These are phyloP conservation scores for Fusarium cicatricum DNA, from an alignment of 2,329 filamentous ascomycete species.

Conservation along the genomic window DNA sequence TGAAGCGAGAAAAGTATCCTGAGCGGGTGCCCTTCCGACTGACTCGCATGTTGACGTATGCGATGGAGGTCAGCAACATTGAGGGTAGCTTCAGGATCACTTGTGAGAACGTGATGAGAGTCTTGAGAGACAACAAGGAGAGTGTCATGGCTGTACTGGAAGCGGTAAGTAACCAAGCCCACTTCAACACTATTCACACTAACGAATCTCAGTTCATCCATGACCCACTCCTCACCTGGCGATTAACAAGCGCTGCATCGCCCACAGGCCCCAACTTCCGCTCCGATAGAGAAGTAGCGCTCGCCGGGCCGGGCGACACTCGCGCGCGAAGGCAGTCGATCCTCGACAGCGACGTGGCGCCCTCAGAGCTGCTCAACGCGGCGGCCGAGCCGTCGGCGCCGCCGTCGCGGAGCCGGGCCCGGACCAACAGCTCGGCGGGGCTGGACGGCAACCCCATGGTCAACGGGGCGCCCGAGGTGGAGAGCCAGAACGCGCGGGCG, in stretches of 20 bases:
- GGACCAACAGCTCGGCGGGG: conserved; percentile 66
- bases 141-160: conserved; percentile 98
- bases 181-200: neutral
- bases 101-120: conserved; percentile 98
- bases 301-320: conserved; percentile 56
- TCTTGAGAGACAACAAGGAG: conserved; percentile 96
- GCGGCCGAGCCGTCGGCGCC: conserved; percentile 57
- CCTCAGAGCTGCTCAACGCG: conserved; percentile 63
- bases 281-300: conserved; percentile 64
- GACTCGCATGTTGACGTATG: conserved; percentile 98
- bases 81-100: conserved; percentile 98
- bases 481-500: conserved; percentile 92
- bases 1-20: conserved; percentile 99
- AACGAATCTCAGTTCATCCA: conserved; percentile 81
- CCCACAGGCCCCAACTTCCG: conserved; percentile 73
- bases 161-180: conserved; percentile 71
- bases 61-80: conserved; percentile 99
- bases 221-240: conserved; percentile 98
- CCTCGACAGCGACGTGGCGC: conserved; percentile 68
- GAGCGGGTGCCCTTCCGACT: conserved; percentile 97
- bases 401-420: conserved; percentile 59
- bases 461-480: conserved; percentile 61
- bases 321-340: conserved; percentile 74
- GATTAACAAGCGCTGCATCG: conserved; percentile 73
- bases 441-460: conserved; percentile 44